Evolutionary conservation across 1,139 yeast species (phyloP).

Genomic region (Yamadazyma spencermartinsiae): DNA sequence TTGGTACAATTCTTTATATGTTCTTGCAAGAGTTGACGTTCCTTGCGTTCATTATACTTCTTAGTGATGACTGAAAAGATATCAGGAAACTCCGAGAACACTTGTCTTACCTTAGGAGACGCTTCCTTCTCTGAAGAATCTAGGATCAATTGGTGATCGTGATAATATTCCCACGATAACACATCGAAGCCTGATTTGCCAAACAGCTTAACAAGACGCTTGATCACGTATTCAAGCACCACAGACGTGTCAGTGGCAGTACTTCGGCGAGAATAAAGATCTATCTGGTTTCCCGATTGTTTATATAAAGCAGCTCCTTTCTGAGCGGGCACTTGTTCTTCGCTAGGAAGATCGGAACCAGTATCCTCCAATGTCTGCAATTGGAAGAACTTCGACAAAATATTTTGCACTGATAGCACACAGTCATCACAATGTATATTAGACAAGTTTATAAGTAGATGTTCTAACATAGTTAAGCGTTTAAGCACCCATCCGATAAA

Average conservation of each 20-base stretch:
- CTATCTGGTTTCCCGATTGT: slow-evolving; percentile 21
- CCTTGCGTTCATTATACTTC: slow-evolving; percentile 10
- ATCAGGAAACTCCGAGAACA: slow-evolving; percentile 12
- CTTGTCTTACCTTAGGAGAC: slow-evolving; percentile 1
- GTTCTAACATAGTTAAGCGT: slow-evolving; percentile 9
- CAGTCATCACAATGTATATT: slow-evolving; percentile 58
- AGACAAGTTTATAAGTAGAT: slow-evolving; percentile 29
- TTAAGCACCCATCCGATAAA: background rate
- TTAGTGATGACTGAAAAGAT: slow-evolving; percentile 18
- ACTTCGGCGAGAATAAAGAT: slow-evolving; percentile 17
- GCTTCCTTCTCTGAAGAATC: slow-evolving; percentile 13
- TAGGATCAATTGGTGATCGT: slow-evolving; percentile 18
- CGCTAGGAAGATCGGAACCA: slow-evolving; percentile 3
- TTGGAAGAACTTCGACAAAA: slow-evolving; percentile 15
- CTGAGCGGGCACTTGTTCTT: slow-evolving; percentile 23
- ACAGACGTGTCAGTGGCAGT: slow-evolving; percentile 7
- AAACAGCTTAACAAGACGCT: slow-evolving; percentile 25
- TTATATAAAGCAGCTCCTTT: slow-evolving; percentile 20
- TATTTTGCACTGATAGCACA: slow-evolving; percentile 32
- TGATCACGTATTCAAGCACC: slow-evolving; percentile 18
- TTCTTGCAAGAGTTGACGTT: slow-evolving; percentile 14
- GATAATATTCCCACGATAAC: slow-evolving; percentile 32
- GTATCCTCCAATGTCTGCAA: slow-evolving; percentile 14
- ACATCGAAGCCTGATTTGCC: slow-evolving; percentile 32
- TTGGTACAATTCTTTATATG: slow-evolving; percentile 35